Conservation (phyloP, 805 yeast species). For the Kodamaea neixiangensis region DNA sequence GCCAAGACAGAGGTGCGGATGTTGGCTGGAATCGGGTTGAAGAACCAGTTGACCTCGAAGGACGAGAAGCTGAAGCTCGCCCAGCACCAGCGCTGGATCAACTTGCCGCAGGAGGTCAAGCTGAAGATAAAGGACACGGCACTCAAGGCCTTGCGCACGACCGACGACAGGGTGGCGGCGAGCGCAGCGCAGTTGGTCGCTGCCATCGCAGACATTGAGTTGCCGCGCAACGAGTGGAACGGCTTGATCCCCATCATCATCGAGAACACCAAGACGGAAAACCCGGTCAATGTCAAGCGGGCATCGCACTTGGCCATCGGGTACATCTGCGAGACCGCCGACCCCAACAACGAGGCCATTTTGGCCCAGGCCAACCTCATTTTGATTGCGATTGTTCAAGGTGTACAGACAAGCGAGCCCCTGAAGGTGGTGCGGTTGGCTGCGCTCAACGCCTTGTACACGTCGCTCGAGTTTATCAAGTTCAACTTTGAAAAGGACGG, state of each 20-base stretch:
- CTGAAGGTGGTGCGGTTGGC: conserved; percentile 76
- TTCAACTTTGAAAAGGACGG: conserved; percentile 89
- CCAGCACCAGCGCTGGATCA: conserved; percentile 75
- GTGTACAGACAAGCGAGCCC: conserved; percentile 84
- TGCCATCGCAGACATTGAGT: conserved; percentile 93
- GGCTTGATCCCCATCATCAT: conserved; percentile 82
- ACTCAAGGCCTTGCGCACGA: conserved; percentile 60
- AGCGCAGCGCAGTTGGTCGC: conserved; percentile 94
- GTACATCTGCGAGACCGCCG: conserved; percentile 93
- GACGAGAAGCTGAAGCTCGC: conserved; percentile 58
- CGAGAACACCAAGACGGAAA: conserved; percentile 78
- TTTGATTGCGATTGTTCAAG: conserved; percentile 93
- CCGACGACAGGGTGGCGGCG: conserved; percentile 77
- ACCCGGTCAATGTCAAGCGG: conserved; percentile 78
- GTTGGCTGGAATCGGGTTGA: conserved; percentile 84
- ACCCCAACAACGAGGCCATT: conserved; percentile 75
- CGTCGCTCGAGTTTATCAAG: conserved; percentile 86
- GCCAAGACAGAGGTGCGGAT: conserved; percentile 80
- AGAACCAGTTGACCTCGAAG: conserved; percentile 86
- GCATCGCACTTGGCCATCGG: conserved; percentile 90
- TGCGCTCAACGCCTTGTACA: conserved; percentile 88
- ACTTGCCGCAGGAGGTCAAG: conserved; percentile 56
- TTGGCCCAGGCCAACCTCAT: conserved; percentile 88
- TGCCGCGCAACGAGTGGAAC: conserved; percentile 87
- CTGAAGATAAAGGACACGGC: conserved; percentile 61